A percentile compares a stretch with the other conserved stretches of the same genome.
Evolutionary conservation across 1,139 yeast species (phyloP).

Genomic region (Debaryomyces sp.): DNA sequence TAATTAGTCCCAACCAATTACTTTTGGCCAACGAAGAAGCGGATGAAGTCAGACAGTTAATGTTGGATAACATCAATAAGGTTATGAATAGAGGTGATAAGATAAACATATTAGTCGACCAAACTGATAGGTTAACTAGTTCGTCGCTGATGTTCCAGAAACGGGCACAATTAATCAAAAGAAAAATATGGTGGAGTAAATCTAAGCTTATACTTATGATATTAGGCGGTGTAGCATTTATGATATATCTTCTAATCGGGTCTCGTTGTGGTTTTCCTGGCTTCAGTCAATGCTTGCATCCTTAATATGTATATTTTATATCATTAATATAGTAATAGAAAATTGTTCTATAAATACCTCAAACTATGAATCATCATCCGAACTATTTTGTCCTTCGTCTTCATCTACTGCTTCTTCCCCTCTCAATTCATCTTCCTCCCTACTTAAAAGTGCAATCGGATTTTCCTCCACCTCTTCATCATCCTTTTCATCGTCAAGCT

Average conservation of each 20-base stretch:
- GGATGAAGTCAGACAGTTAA: conserved; percentile 56
- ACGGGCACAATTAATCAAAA: conserved; percentile 63
- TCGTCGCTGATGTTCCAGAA: conserved; percentile 74
- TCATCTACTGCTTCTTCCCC: conserved; percentile 23
- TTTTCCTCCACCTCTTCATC: conserved; percentile 20
- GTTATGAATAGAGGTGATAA: conserved; percentile 81
- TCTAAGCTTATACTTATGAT: conserved; percentile 44
- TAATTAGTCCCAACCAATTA: conserved; percentile 42
- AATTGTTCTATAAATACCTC: background rate
- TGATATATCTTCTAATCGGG: conserved; percentile 48
- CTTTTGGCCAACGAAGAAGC: conserved; percentile 51
- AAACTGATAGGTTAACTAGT: conserved; percentile 74
- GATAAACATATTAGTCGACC: conserved; percentile 72
- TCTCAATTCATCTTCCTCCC: conserved; percentile 23
- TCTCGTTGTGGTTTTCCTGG: conserved; percentile 56
- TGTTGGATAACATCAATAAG: conserved; percentile 71
- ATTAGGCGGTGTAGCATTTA: conserved; percentile 24
- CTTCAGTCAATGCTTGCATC: conserved; percentile 30
- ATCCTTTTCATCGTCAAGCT: conserved; percentile 17
- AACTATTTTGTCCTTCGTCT: conserved; percentile 14
- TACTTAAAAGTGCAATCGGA: conserved; percentile 24
- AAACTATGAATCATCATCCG: conserved; percentile 5
- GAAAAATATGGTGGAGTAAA: conserved; percentile 69
- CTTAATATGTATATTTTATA: conserved; percentile 2
- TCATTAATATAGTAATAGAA: conserved; percentile 5